Evolutionary conservation across 2,329 filamentous ascomycete genomes (phyloP).

Genomic region (Sporothrix brasiliensis): DNA sequence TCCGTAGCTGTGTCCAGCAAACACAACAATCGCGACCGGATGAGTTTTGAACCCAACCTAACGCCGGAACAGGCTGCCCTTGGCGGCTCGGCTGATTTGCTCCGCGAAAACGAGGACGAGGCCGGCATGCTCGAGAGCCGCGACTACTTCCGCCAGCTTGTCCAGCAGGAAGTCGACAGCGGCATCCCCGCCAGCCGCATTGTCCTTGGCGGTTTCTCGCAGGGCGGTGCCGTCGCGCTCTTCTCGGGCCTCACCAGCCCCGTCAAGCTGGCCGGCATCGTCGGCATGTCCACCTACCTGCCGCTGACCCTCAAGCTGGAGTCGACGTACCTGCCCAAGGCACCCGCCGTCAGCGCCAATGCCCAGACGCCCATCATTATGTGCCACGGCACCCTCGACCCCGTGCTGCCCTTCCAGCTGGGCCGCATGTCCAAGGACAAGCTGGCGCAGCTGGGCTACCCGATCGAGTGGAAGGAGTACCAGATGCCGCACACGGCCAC

Average conservation of each 20-base stretch:
- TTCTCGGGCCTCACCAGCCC: constrained; percentile 74
- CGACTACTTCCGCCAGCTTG: constrained; percentile 75
- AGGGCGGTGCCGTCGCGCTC: constrained; percentile 86
- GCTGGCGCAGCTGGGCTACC: constrained; percentile 69
- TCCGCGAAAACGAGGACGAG: constrained; percentile 56
- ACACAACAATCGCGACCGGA: not conserved
- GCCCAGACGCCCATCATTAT: constrained; percentile 82
- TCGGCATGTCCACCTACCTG: constrained; percentile 82
- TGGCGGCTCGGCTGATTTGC: constrained; percentile 39
- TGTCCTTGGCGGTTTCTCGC: constrained; percentile 80
- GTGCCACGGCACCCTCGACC: constrained; percentile 81
- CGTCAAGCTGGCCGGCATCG: constrained; percentile 81
- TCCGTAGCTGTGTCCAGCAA: constrained; percentile 12
- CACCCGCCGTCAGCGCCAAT: constrained; percentile 53
- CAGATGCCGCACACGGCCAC: constrained; percentile 74
- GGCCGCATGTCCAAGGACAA: constrained; percentile 68
- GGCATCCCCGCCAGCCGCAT: constrained; percentile 83
- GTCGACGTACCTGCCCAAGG: constrained; percentile 72
- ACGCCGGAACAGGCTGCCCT: constrained; percentile 33
- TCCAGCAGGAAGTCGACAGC: constrained; percentile 76
- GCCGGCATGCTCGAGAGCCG: constrained; percentile 72
- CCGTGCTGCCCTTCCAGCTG: constrained; percentile 69
- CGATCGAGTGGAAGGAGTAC: constrained; percentile 77
- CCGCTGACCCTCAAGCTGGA: constrained; percentile 53
- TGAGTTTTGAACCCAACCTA: not conserved